Evolutionary conservation across 495 filamentous ascomycete species (phyloP), one percentile per base, ranked within the genome.

Genomic region (Xylaria grammica): DNA sequence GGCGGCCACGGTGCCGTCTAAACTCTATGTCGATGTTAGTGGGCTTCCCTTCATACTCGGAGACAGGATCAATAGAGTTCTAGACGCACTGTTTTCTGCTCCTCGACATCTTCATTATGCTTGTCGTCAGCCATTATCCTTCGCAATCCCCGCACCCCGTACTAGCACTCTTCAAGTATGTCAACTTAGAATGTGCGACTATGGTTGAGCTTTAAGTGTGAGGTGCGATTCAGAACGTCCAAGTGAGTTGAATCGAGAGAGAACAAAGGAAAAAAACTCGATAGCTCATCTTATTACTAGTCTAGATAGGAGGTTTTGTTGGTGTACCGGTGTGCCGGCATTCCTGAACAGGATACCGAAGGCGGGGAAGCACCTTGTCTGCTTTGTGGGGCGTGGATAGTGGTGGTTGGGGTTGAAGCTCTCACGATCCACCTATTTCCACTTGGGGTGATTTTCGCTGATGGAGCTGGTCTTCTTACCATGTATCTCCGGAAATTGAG

Each of bases 381-480:
- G 36, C 5, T 44, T 13, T 24, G 34, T 17, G 11, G 53, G 36
- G 53, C 11, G 20, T 52, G 4, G 49, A 22, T 7, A 11, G 32
- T 56, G 34, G n/a, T 38, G 34, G 38, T 56, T 56, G 53, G 53
- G 53, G 7, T 56, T 60, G 57, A 60, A 50, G 57, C 44, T 50
- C 15, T 60, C 57, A 50, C 45, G 42, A 49, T 60, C 42, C 57
- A 73, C 44, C 49, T 24, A 57, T 44, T 44, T 36, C 53, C 20
- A 44, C 22, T 57, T 44, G 15, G 19, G 24, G 36, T 22, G 5
- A 19, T n/a, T 44, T 42, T 56, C 29, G n/a, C 24, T 57, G 53
- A 32, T 38, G 52, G 30, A 42, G 3, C 44, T 44, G 50, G n/a
- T 19, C 36, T 30, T 42, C 19, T 3, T 3, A n/a, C 38, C 36